Percentiles rank a stretch among this genome's conserved stretches.
These are phyloP conservation scores for Russula compacta DNA, from an alignment of 768 basidiomycete genomes.

Conservation along the genomic window DNA sequence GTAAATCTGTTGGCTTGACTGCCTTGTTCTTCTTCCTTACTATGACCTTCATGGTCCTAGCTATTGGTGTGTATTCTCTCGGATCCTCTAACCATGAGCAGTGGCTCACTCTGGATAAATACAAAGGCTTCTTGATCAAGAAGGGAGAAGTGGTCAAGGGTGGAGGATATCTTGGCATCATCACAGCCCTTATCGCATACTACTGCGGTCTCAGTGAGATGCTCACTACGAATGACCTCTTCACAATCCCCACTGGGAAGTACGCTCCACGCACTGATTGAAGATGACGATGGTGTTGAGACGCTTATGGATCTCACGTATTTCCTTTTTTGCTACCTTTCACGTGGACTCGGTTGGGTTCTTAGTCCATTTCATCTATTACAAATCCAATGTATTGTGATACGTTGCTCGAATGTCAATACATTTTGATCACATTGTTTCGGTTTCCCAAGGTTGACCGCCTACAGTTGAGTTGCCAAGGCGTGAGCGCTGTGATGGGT, in stretches of 20 bases:
- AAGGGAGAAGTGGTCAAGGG: constrained; percentile 27
- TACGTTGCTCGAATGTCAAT: background rate
- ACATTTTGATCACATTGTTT: too few species aligned
- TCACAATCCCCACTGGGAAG: constrained; percentile 35
- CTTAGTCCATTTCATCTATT: background rate
- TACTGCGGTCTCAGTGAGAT: constrained; percentile 37
- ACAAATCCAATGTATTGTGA: background rate
- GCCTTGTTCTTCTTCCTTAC: constrained; percentile 45
- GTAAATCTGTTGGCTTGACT: constrained; percentile 41
- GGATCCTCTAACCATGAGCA: background rate
- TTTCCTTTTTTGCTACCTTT: background rate
- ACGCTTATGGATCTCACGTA: background rate
- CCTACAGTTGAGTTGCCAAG: too few species aligned
- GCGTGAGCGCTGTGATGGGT: too few species aligned
- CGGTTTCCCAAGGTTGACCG: too few species aligned
- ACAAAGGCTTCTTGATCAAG: background rate
- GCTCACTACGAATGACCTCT: constrained; percentile 31
- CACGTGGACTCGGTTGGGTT: background rate
- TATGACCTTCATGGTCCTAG: constrained; percentile 44
- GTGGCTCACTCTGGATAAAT: constrained; percentile 6
- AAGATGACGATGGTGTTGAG: background rate
- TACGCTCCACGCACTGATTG: background rate
- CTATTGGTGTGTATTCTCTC: constrained; percentile 27
- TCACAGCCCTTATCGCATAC: constrained; percentile 42
- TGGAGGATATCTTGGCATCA: constrained; percentile 33